Conservation (phyloP, 495 filamentous ascomycete species). For the Letharia lupina region DNA sequence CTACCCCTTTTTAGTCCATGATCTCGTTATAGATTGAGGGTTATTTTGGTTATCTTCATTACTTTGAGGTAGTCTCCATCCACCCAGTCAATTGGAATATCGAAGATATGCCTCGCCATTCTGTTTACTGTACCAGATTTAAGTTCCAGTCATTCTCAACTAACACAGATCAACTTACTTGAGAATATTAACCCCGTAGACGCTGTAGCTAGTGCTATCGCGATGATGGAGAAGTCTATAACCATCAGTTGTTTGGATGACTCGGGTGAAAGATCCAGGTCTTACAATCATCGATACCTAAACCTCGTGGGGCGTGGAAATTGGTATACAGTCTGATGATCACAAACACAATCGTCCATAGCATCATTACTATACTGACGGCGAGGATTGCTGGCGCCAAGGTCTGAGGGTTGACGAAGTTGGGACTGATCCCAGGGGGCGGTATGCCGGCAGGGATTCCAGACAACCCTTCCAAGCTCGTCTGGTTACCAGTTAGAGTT, state of each 20-base stretch:
- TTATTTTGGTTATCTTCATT: too few species aligned
- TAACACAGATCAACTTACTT: neutral
- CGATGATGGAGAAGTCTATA: neutral
- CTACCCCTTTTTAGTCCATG: neutral
- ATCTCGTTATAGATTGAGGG: neutral
- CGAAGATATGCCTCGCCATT: neutral
- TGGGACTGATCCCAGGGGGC: neutral
- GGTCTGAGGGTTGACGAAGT: neutral
- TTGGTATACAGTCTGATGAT: neutral
- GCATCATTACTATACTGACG: neutral
- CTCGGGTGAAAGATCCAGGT: neutral
- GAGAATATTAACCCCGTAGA: neutral
- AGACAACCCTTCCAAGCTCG: neutral
- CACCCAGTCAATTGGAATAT: neutral
- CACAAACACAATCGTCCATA: neutral
- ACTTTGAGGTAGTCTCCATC: neutral
- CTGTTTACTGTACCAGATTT: neutral
- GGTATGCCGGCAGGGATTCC: neutral
- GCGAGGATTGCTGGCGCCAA: neutral
- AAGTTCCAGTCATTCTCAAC: neutral
- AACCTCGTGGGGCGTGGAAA: neutral
- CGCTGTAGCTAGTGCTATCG: neutral
- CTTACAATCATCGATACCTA: neutral
- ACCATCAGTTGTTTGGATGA: neutral
- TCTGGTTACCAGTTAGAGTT: neutral